Evolutionary conservation across 2,329 filamentous ascomycete species (phyloP), one percentile per base, ranked within the genome.

Genomic region (Fusarium piperis): DNA sequence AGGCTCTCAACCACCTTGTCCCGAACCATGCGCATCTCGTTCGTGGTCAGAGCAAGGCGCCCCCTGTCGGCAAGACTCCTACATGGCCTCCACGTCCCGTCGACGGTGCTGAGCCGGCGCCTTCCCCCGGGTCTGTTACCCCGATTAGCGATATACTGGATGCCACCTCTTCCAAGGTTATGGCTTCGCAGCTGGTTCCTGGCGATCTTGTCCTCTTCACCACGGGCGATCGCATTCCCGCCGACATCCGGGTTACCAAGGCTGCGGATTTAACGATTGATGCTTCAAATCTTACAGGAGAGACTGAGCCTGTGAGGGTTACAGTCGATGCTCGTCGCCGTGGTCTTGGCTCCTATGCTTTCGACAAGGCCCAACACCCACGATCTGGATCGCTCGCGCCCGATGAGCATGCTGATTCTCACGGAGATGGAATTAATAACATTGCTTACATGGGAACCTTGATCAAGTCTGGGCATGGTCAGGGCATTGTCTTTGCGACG

Each of bases 361-460:
- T 79, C 20, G 76, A 73, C 59, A 78, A 80, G 41, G 63, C 75
- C 13, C 76, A 79, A 48, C 70, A 78, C 36, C 72, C 74, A 48
- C 72, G 68, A 18, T 68, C 85, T 38, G 87, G 88, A 84, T 53
- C 89, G 0, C 65, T 80, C 32, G 70, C 74, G 3, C 74, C 77
- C 8, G 68, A 69, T 87, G 72, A 90, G 86, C 68, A 89, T 30
- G 91, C 93, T 72, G 88, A 93, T 48, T 87, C 90, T 55, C 68
- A 75, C 11, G 83, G 93, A 57, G 93, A 93, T 68, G 92, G 93
- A 60, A 90, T 92, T 75, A 93, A 92, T 76, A 98, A 99, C 77
- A 95, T 99, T 79, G 96, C 95, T 3, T 98, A 98, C 80, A 98
- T 99, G 95, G 96, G 96, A 30, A 99, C 96, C 3, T 82, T 99